These are phyloP conservation scores for Chaetomidium leptoderma DNA, from an alignment of 495 filamentous ascomycete genomes.

Conservation along the genomic window DNA sequence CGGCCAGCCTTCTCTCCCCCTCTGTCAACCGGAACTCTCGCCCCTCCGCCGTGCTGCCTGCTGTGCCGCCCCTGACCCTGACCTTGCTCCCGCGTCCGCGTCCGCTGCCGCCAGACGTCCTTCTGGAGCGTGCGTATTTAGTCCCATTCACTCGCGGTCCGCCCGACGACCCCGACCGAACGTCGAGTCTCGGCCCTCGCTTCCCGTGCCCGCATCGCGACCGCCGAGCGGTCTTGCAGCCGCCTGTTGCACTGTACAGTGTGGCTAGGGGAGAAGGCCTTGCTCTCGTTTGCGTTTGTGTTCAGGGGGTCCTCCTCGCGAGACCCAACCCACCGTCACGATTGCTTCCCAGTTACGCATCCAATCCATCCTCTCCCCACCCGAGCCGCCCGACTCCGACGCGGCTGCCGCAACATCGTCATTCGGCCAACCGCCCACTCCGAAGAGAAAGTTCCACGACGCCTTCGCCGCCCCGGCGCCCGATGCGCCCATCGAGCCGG, in stretches of 20 bases:
- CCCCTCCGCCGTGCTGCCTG: slow-evolving; percentile 3
- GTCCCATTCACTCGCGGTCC: slow-evolving; percentile 16
- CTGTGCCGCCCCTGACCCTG: slow-evolving; percentile 15
- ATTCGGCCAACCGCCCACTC: slow-evolving; percentile 16
- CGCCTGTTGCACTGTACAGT: slow-evolving; percentile 28
- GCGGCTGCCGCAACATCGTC: slow-evolving; percentile 31
- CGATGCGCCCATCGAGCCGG: slow-evolving; percentile 22
- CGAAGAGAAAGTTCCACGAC: slow-evolving; percentile 39
- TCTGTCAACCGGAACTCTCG: background rate
- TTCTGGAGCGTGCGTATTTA: slow-evolving; percentile 17
- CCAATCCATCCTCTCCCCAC: slow-evolving; percentile 47
- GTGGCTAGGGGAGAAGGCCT: slow-evolving; percentile 25
- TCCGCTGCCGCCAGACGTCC: background rate
- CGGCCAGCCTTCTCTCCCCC: background rate
- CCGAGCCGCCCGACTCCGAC: slow-evolving; percentile 41
- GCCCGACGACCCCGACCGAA: slow-evolving; percentile 19
- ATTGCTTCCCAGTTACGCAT: slow-evolving; percentile 49
- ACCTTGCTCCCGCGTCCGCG: slow-evolving; percentile 1
- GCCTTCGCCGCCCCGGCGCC: slow-evolving; percentile 31
- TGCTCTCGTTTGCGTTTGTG: slow-evolving; percentile 13
- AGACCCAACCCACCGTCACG: slow-evolving; percentile 44
- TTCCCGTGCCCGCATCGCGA: slow-evolving; percentile 23
- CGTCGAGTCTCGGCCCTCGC: slow-evolving; percentile 21
- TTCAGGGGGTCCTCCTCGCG: slow-evolving; percentile 30
- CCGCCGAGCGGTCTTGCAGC: slow-evolving; percentile 29